Base-by-base conservation (phyloP, 768 basidiomycete genomes). In the Austroboletus eburneus region DNA sequence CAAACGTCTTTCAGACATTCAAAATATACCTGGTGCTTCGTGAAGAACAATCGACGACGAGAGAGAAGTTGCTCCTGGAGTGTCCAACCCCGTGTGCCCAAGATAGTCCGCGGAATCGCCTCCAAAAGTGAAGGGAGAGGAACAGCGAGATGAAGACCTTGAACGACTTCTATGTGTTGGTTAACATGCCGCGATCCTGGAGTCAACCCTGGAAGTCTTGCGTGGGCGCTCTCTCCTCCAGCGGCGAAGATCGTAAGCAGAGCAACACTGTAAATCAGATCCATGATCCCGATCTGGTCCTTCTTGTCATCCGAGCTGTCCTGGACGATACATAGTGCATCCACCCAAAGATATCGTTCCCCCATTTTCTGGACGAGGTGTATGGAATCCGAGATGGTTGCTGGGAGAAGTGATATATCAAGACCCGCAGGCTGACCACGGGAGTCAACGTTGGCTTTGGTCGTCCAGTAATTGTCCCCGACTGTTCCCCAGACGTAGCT, bases 331-430 rank as follows among this genome's bases (percentile, higher is more conserved):
- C 61, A 62, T 9, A 62, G 35, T 2, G 51, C 49, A 30, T 63
- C 61, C 5, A 64, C 23, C 61, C 61, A 62, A 10, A 62, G 8
- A 29, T 61, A 62, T 16, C 45, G 61, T 48, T 55, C 49, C 7
- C 59, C 54, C 9, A 63, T 30, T 12, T 35, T 17, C 3, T 43
- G 57, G n/a, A 48, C 44, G 20, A 58, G 21, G 7, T 34, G 41
- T 14, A 63, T 61, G 10, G 61, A 42, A 18, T 62, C 61, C 2
- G 45, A 9, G 5, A 62, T 55, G 16, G 61, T 62, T 3, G 41
- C 45, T 6, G 57, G 51, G 1, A 57, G 38, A 21, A 29, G n/a
- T 23, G 42, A 45, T 14, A 9, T 10, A 12, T 51, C 24, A 17
- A 56, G 32, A 6, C 55, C 55, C 2, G 23, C 16, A 18, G 34